Percentiles rank a stretch among this genome's conserved stretches.
phyloP scores from a whole-genome alignment of 306 rosid genomes.

The Cyamopsis tetragonoloba region DNA sequence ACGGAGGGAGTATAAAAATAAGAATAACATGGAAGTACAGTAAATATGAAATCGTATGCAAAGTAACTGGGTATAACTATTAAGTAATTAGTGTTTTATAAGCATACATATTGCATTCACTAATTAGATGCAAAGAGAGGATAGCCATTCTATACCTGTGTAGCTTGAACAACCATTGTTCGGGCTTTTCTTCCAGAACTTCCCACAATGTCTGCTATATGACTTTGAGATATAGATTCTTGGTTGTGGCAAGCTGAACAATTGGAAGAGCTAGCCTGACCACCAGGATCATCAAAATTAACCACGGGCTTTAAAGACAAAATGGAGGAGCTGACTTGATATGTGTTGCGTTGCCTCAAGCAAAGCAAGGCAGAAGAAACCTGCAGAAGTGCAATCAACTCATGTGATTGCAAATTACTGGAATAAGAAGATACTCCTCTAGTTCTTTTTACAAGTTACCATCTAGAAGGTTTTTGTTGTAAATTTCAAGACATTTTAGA shows the following conservation, averaged over 20 bases:
- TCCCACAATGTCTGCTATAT: slow-evolving; percentile 77
- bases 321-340: slow-evolving; percentile 56
- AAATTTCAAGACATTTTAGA: no score
- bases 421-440: slow-evolving; percentile 24
- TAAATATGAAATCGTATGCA: neutral
- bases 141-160: slow-evolving; percentile 53
- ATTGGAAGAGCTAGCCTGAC: slow-evolving; percentile 50
- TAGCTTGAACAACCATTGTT: slow-evolving; percentile 67
- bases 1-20: slow-evolving; percentile 14
- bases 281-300: slow-evolving; percentile 50
- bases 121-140: slow-evolving; percentile 5
- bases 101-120: slow-evolving; percentile 13
- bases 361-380: slow-evolving; percentile 75
- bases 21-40: neutral
- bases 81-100: slow-evolving; percentile 1
- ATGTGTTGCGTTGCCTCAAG: slow-evolving; percentile 87
- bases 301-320: slow-evolving; percentile 44
- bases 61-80: neutral
- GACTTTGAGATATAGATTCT: slow-evolving; percentile 63
- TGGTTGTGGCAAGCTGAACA: slow-evolving; percentile 51
- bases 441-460: no score
- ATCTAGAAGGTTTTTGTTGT: no score
- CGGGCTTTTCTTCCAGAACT: slow-evolving; percentile 71
- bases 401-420: slow-evolving; percentile 19
- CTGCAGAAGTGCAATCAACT: slow-evolving; percentile 46